Base-by-base conservation (phyloP, 140 eudicot genomes). In the Bidens hawaiensis region DNA sequence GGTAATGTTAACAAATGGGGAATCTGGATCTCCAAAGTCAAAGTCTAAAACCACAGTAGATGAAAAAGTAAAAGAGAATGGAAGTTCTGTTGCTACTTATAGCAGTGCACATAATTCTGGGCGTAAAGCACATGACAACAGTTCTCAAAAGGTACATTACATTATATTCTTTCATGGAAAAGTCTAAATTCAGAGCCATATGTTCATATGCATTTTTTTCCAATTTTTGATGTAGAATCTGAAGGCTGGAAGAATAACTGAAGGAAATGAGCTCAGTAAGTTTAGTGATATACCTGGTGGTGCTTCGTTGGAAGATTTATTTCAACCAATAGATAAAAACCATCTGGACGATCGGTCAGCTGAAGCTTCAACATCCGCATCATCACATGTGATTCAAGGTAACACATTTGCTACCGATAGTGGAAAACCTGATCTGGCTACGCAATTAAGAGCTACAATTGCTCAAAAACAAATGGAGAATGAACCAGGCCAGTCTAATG, bases 281-380 rank as follows among this genome's bases (percentile, higher is more conserved):
- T 93, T 93, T 64, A 93, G 99, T 82, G 99, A 93, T 70, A 76
- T 94, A 43, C 99, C 99, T 17, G 89, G 89, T 42, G 99, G 88
- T 81, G 99, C 99, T 66, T 87, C 93, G 14, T 75, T 88, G 79
- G 99, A 93, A 40, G 99, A 93, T 71, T 79, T 93, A 34, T 87
- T 93, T 48, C 93, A 77, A 34, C 96, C 96, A 8, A 60, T 87
- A 36, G 85, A 82, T 70, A 33, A 74, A 46, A 59, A 76, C 23
- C 79, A 27, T 25, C 55, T 64, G 45, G 91, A 71, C 65, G 81
- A 82, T 40, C 80, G 60, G 16, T 75, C 73, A 42, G 85, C 85
- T 71, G 85, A 81, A 72, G 91, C 96, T 68, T 82, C 99, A 59
- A 81, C 95, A 16, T 83, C 96, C 67, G 79, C 89, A 46, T 66